Evolutionary conservation across 2,329 filamentous ascomycete genomes (phyloP).

Genomic region (Cordyceps fumosorosea): DNA sequence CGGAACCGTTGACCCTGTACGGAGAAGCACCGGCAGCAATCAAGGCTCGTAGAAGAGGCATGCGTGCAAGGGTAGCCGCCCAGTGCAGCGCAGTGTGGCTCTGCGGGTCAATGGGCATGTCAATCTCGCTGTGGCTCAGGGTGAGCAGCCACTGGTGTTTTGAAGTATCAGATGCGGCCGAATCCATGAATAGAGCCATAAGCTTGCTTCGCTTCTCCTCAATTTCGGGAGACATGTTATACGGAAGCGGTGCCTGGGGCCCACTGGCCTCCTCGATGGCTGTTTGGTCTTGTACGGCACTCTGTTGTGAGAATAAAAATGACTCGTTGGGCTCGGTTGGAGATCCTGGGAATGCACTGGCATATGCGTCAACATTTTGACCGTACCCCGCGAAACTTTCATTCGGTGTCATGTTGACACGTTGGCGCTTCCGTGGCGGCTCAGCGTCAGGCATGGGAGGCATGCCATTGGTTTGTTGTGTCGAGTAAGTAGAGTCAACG

Average conservation of each 20-base stretch:
- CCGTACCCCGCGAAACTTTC: slow-evolving; percentile 51
- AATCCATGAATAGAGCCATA: slow-evolving; percentile 76
- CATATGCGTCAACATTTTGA: slow-evolving; percentile 40
- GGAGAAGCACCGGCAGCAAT: slow-evolving; percentile 82
- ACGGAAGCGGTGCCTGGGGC: slow-evolving; percentile 59
- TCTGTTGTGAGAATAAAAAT: slow-evolving; percentile 60
- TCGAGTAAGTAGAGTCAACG: slow-evolving; percentile 64
- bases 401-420: slow-evolving; percentile 48
- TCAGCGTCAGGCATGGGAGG: slow-evolving; percentile 52
- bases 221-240: slow-evolving; percentile 54
- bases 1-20: slow-evolving; percentile 78
- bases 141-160: slow-evolving; percentile 71
- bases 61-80: slow-evolving; percentile 86
- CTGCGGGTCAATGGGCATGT: slow-evolving; percentile 85
- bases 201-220: slow-evolving; percentile 77
- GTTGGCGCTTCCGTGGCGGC: slow-evolving; percentile 74
- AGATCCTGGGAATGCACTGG: slow-evolving; percentile 54
- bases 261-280: slow-evolving; percentile 46
- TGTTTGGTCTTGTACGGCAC: slow-evolving; percentile 34
- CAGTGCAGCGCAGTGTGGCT: slow-evolving; percentile 90
- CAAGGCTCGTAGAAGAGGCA: slow-evolving; percentile 72
- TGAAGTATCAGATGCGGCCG: slow-evolving; percentile 60
- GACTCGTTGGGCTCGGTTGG: slow-evolving; percentile 77
- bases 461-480: slow-evolving; percentile 38
- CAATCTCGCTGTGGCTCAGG: slow-evolving; percentile 73